Evolutionary conservation across 2,329 filamentous ascomycete species (phyloP).

Genomic region (Pseudogymnoascus sp.): DNA sequence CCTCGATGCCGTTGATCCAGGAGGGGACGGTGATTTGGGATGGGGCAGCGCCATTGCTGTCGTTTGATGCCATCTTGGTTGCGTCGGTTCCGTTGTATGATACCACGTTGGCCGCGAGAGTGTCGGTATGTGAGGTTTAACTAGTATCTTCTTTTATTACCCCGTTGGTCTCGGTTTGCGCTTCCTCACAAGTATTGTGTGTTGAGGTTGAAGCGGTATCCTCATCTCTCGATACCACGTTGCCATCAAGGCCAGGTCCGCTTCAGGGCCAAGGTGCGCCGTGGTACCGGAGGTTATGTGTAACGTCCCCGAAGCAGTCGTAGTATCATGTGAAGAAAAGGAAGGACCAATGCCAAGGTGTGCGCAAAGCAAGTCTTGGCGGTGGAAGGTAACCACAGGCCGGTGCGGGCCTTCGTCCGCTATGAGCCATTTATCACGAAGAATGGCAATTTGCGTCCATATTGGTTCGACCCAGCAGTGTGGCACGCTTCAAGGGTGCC

Average conservation of each 20-base stretch:
- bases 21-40: constrained; percentile 32
- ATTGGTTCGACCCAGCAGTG: neutral
- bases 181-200: neutral
- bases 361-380: neutral
- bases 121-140: neutral
- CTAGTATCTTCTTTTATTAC: neutral
- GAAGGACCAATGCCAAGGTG: neutral
- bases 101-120: neutral
- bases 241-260: neutral
- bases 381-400: neutral
- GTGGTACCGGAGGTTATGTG: too few relatives aligned
- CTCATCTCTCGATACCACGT: neutral
- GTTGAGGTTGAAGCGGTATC: neutral
- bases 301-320: neutral
- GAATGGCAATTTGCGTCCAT: neutral
- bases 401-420: neutral
- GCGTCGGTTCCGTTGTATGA: neutral
- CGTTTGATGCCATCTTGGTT: neutral
- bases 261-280: neutral
- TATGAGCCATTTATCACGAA: neutral
- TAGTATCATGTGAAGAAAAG: neutral
- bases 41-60: constrained; percentile 11
- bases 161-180: neutral
- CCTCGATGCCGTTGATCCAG: constrained; percentile 40
- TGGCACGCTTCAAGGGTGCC: constrained; percentile 1